Conservation (phyloP, 495 filamentous ascomycete species). For the Pyrenula aspistea region DNA sequence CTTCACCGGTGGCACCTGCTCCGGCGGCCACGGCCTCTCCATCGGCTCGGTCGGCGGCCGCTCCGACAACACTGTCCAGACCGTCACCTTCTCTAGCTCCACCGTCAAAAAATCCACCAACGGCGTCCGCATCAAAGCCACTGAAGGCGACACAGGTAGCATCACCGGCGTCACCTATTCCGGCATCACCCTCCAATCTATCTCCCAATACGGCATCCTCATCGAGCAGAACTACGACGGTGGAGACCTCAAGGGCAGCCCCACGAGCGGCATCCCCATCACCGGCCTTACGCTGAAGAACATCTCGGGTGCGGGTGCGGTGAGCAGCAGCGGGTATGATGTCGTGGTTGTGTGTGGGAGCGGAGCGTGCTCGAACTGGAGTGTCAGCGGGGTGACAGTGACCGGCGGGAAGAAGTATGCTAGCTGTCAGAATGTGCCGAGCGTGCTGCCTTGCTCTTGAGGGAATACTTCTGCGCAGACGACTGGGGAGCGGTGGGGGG, state of each 20-base stretch:
- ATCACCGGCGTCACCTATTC: constrained; percentile 14
- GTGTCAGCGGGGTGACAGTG: constrained; percentile 24
- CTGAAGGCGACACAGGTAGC: constrained; percentile 12
- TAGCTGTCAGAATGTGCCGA: constrained; percentile 30
- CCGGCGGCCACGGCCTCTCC: constrained; percentile 32
- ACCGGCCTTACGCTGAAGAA: constrained; percentile 34
- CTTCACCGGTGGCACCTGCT: constrained; percentile 23
- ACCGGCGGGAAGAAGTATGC: constrained; percentile 26
- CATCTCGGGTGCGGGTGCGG: constrained; percentile 30
- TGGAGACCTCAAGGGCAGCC: constrained; percentile 36
- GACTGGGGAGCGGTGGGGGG: too few relatives aligned
- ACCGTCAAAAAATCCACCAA: constrained; percentile 11
- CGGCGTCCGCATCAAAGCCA: constrained; percentile 18
- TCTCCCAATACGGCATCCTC: constrained; percentile 40
- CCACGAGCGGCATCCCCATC: constrained; percentile 46
- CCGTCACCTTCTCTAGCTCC: constrained; percentile 9
- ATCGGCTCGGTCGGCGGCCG: constrained; percentile 36
- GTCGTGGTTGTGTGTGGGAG: constrained; percentile 34
- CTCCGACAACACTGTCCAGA: constrained; percentile 9
- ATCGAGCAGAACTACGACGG: constrained; percentile 54
- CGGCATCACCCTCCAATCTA: constrained; percentile 12
- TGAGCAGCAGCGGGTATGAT: constrained; percentile 24
- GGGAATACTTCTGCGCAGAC: too few relatives aligned
- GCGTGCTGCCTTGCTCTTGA: constrained; percentile 5
- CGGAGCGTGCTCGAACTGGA: constrained; percentile 30